phyloP scores from a whole-genome alignment of 768 basidiomycete species.

The Suillus clintonianus region DNA sequence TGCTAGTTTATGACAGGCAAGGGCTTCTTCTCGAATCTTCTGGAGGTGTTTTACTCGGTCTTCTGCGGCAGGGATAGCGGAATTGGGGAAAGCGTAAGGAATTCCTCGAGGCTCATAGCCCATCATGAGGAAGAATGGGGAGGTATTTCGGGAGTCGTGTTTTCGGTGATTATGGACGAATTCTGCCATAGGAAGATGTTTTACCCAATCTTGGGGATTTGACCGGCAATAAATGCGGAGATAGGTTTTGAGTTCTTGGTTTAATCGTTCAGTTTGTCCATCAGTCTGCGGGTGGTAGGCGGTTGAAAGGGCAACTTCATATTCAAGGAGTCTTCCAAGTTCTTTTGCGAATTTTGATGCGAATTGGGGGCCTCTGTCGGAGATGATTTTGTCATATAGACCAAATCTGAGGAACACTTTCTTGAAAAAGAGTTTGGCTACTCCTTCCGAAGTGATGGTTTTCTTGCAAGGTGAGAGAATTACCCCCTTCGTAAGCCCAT shows the following conservation, averaged over 20 bases:
- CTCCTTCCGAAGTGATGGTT: constrained; percentile 11
- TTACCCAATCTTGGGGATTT: constrained; percentile 2
- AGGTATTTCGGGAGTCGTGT: not conserved
- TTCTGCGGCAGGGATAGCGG: no score
- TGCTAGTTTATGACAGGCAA: not conserved
- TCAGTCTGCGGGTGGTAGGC: constrained; percentile 47
- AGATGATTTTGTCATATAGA: constrained; percentile 1
- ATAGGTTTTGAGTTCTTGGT: not conserved
- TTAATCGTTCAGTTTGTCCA: constrained; percentile 33
- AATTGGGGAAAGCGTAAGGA: no score
- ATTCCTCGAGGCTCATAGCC: not conserved
- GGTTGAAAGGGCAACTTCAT: constrained; percentile 31
- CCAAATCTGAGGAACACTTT: not conserved
- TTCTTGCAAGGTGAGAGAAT: no score
- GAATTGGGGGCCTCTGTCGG: constrained; percentile 20
- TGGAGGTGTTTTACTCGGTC: no score
- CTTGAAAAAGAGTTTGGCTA: constrained; percentile 13
- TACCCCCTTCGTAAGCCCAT: no score
- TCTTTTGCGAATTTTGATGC: constrained; percentile 17
- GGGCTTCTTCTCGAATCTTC: not conserved
- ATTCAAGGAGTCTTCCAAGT: constrained; percentile 18
- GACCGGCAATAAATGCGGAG: not conserved
- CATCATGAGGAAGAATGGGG: constrained; percentile 4
- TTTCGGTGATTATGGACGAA: not conserved
- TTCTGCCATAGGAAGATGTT: constrained; percentile 22